Evolutionary conservation across 345 rosid species (phyloP).

Genomic region (Eucalyptus dawsonii): DNA sequence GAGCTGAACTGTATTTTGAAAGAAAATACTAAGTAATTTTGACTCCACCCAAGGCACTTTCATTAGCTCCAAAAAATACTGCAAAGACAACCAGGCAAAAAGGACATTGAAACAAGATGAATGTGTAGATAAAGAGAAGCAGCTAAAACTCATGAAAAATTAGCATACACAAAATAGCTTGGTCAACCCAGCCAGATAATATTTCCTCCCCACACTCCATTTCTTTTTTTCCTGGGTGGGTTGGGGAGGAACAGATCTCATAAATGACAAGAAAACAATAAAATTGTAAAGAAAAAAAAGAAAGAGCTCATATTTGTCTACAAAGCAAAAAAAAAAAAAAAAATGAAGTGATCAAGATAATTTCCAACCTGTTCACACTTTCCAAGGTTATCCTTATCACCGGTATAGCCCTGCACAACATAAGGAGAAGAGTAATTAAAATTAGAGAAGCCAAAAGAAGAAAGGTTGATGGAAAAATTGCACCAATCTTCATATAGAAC

Average conservation of each 20-base stretch:
- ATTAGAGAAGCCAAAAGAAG: background rate
- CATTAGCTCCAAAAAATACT: conserved; percentile 94
- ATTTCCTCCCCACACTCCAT: background rate
- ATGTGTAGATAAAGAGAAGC: background rate
- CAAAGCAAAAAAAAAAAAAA: background rate
- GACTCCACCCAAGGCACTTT: conserved; percentile 99
- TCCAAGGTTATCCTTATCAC: conserved; percentile 76
- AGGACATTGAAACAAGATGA: background rate
- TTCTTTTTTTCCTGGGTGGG: background rate
- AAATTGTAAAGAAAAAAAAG: background rate
- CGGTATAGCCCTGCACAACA: conserved; percentile 50
- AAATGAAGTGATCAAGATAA: background rate
- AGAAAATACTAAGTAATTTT: conserved; percentile 85
- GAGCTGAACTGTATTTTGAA: conserved; percentile 88
- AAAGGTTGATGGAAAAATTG: background rate
- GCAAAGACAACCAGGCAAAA: conserved; percentile 1
- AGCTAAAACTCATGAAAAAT: background rate
- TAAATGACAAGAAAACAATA: background rate
- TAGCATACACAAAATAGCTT: background rate
- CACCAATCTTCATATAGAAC: background rate
- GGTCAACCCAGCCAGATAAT: background rate
- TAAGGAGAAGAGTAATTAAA: background rate
- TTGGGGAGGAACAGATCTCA: background rate
- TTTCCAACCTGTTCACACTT: conserved; percentile 92
- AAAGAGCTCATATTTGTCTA: background rate